Base-by-base conservation (phyloP, 805 yeast species). In the Nakazawaea sp. region DNA sequence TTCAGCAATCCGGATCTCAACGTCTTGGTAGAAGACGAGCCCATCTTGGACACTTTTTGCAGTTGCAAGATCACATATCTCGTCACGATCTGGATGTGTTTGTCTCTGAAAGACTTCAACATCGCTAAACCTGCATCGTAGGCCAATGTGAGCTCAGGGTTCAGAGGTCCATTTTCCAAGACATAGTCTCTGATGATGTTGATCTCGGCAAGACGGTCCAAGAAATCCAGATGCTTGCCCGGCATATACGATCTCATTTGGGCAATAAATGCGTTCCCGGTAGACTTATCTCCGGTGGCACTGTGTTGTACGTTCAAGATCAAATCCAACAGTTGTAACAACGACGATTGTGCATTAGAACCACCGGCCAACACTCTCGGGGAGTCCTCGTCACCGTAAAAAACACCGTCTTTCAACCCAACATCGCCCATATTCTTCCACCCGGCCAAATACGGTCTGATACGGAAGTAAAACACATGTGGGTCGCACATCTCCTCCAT, bases 401-500 rank as follows among this genome's bases (percentile, higher is more conserved):
- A 62, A 1, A 89, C 80, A 1, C 97, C 97, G 41, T 78, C 58
- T 33, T 66, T 65, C 41, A 89, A 66, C 0, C 97, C 97, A 2
- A 81, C 88, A 39, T 76, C 86, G 18, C 73, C 75, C 96, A 90
- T 89, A 51, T 85, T 85, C 53, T 78, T 79, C 94, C 96, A 90
- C 2, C 97, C 97, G 1, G 96, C 96, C 45, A 90, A 63, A 49
- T 73, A 89, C 1, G 97, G 97, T 51, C 97, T 70, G 32, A 89
- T 71, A 43, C 90, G 72, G 63, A 72, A 84, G 58, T 85, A 89
- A 55, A 90, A 89, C 4, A 83, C 79, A 53, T 87, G 94, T 3
- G 97, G 97, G 52, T 88, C 96, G 58, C 96, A 86, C 82, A 82
- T 82, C 47, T 89, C 95, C 51, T 84, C 88, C 92, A 89, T 83